Percentiles rank a stretch among this genome's conserved stretches.
These are phyloP conservation scores for Amborella trichopoda DNA, from an alignment of 164 flowering plant species.

Conservation along the genomic window DNA sequence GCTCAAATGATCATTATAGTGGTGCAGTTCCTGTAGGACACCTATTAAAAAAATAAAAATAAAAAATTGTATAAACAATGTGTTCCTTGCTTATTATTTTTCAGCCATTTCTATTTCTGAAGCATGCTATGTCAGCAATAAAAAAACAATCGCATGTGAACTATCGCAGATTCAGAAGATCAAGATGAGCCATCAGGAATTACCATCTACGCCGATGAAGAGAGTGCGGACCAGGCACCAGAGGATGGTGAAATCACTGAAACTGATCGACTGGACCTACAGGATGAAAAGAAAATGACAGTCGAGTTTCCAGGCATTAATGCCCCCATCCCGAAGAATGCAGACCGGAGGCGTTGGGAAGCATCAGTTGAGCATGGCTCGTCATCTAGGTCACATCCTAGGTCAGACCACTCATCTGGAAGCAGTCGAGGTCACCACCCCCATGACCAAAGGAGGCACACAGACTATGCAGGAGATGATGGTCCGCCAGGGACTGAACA, in stretches of 20 bases:
- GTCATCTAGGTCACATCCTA: slow-evolving; percentile 13
- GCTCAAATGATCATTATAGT: too few species aligned
- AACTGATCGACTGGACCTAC: slow-evolving; percentile 17
- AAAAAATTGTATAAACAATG: too few species aligned
- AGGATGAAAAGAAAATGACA: slow-evolving; percentile 39
- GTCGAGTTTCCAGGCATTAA: slow-evolving; percentile 87
- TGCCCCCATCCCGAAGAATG: slow-evolving; percentile 86
- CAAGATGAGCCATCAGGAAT: slow-evolving; percentile 80
- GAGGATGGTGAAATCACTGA: slow-evolving; percentile 78
- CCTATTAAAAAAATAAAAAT: too few species aligned
- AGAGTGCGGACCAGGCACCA: slow-evolving; percentile 21
- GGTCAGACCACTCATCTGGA: slow-evolving; percentile 27
- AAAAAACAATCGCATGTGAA: not conserved
- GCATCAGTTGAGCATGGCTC: slow-evolving; percentile 18
- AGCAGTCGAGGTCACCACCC: slow-evolving; percentile 22
- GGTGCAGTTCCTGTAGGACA: too few species aligned
- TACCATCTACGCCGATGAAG: slow-evolving; percentile 58
- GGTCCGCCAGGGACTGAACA: slow-evolving; percentile 50
- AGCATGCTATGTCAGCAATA: not conserved
- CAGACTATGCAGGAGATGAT: slow-evolving; percentile 38
- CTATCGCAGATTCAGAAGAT: slow-evolving; percentile 26
- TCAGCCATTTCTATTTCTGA: not conserved
- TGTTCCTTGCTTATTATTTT: slow-evolving; percentile 2
- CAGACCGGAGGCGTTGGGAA: slow-evolving; percentile 62
- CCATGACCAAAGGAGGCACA: slow-evolving; percentile 26